Base-by-base conservation (phyloP, 352 stramenopile species). In the Blastocystis sp. region DNA sequence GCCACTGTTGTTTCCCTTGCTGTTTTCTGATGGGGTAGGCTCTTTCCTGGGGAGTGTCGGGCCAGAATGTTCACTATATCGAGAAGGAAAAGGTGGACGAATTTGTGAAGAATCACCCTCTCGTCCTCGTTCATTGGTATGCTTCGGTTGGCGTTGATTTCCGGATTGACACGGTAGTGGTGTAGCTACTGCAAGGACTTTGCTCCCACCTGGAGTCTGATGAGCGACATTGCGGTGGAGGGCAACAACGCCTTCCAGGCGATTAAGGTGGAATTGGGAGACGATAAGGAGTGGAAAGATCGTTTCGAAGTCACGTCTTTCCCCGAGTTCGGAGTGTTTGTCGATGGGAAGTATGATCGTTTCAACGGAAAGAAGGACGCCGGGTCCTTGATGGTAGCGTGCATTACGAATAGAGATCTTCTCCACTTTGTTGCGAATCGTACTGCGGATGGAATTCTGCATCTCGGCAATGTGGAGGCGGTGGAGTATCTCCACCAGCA, bases 311-410 rank as follows among this genome's bases (percentile, higher is more conserved):
- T 77, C 38, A 60, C 38, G n/a, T 34, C 41, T 4, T 77, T 77
- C 19, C 66, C 66, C 9, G 66, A 77, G 53, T 77, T 77, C 60
- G 66, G 66, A 41, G 66, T 77, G 38, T 77, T 77, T 77, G 66
- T 77, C 3, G 60, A 77, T 34, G 45, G 66, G 17, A 60, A 28
- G 19, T 77, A 77, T 60, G 53, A 60, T 34, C 66, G 66, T n/a
- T 77, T 28, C 45, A 77, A 28, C 17, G 66, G 66, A 61, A 53
- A 77, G 52, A 77, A 77, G 66, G 34, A 60, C n/a, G 66, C 66
- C 2, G 66, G 66, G 66, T 77, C 2, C 5, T 34, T 2, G 28
- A 34, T 56, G 9, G 28, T 19, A 34, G 9, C 45, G 21, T 14
- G 4, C 2, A 21, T 77, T 59, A 60, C n/a, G 2, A n/a, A 60